Base-by-base conservation (phyloP, 192 early-diverging fungal genomes). In the Kappamyces sp. region DNA sequence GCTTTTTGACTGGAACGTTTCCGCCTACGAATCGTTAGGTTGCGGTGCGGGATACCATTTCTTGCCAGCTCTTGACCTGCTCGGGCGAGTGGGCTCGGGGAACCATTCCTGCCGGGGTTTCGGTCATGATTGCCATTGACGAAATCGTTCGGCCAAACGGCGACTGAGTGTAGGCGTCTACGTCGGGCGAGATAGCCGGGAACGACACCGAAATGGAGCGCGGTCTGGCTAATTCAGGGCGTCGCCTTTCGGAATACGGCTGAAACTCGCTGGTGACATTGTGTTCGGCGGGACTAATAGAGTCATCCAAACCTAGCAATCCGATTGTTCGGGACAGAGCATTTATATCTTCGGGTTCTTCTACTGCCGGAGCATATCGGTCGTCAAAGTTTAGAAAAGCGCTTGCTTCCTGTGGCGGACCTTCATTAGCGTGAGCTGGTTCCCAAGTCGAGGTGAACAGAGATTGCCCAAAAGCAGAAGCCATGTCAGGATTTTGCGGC, bases 241-340 rank as follows among this genome's bases (percentile, higher is more conserved):
- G 51, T 39, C 43, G 36, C 30, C 43, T 38, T 14, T 59, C 43
- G 7, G 62, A 43, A 29, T 48, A 49, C 29, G 33, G 57, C 52
- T 67, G 37, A 22, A 22, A 22, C 22, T 22, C 22, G 22, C 22
- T 22, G 22, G 22, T 22, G 22, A 22, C 22, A 22, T 22, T 22
- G 22, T 22, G 22, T 22, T 22, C 22, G 22, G 22, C 22, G 22
- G 22, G 22, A 22, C 22, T 36, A 15, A 62, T 42, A 22, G 69
- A 64, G 54, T 86, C 86, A 58, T 88, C 85, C 39, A 88, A 48
- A 30, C 85, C 84, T 34, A 88, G 78, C 61, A 83, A 79, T 61
- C 84, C 84, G 29, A 88, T 61, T 3, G 84, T 88, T 43, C 79
- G 80, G 41, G 77, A 70, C 45, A 86, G 68, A 2, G 80, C 71